These are phyloP conservation scores for Solanum gracilifrons DNA, from an alignment of 257 asterid genomes.

Conservation along the genomic window DNA sequence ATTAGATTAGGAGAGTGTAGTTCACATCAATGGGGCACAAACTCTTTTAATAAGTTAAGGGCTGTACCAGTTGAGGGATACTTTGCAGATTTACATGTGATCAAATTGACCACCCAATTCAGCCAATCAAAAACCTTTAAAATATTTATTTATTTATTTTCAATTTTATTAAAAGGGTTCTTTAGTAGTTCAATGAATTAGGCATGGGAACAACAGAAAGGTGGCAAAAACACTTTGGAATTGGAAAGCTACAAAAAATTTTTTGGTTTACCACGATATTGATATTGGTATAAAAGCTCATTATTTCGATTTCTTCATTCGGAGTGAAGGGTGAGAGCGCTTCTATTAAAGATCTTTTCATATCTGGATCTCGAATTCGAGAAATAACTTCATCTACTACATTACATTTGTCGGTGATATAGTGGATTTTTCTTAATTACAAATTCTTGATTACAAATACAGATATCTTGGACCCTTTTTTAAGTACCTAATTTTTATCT, in stretches of 20 bases:
- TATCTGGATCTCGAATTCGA: accelerated
- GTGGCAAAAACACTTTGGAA: not conserved
- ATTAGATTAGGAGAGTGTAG: not conserved
- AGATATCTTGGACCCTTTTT: not conserved
- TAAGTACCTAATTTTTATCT: not conserved
- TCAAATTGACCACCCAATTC: not conserved
- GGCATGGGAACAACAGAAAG: not conserved
- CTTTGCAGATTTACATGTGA: not conserved
- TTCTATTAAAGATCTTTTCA: too few species aligned
- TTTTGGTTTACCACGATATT: too few species aligned
- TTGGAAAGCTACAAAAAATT: not conserved
- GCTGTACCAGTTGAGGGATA: not conserved
- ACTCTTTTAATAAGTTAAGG: not conserved
- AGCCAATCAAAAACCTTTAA: not conserved
- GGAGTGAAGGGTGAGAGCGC: accelerated
- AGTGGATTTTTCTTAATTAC: not conserved
- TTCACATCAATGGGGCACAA: not conserved
- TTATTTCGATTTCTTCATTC: too few species aligned
- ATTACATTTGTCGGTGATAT: too few species aligned
- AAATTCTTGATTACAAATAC: not conserved
- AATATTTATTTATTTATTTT: not conserved
- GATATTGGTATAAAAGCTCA: too few species aligned
- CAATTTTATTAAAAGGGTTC: not conserved
- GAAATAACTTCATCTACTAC: too few species aligned
- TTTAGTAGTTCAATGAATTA: not conserved